These are phyloP conservation scores for Blastobotrys robertii DNA, from an alignment of 805 yeast genomes.

Conservation along the genomic window DNA sequence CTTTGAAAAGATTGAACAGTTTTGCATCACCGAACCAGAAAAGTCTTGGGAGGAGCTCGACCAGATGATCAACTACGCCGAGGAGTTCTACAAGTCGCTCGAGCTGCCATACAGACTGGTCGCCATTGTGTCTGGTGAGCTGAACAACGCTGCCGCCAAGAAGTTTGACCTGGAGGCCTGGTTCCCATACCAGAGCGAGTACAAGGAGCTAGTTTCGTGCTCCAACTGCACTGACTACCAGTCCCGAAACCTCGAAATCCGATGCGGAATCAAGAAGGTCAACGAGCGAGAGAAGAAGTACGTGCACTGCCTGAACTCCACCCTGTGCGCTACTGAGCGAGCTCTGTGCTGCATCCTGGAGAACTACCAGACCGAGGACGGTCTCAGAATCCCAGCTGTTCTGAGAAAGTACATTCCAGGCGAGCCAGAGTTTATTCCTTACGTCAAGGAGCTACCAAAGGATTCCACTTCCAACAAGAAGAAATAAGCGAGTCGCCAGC, in stretches of 20 bases:
- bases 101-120: slow-evolving; percentile 95
- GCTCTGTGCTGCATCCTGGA: slow-evolving; percentile 95
- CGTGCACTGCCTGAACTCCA: slow-evolving; percentile 96
- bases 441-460: slow-evolving; percentile 83
- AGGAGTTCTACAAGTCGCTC: slow-evolving; percentile 85
- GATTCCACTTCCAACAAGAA: slow-evolving; percentile 31
- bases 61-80: slow-evolving; percentile 83
- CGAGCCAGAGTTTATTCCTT: slow-evolving; percentile 95
- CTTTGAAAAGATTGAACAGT: slow-evolving; percentile 97
- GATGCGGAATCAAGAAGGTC: slow-evolving; percentile 96
- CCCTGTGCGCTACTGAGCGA: slow-evolving; percentile 96
- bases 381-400: slow-evolving; percentile 87
- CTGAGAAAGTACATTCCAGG: slow-evolving; percentile 96
- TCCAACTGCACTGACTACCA: slow-evolving; percentile 99
- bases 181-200: slow-evolving; percentile 99
- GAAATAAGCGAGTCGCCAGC: no score
- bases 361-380: slow-evolving; percentile 96
- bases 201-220: slow-evolving; percentile 95
- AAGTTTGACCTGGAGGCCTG: slow-evolving; percentile 98
- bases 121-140: slow-evolving; percentile 96
- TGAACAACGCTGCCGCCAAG: slow-evolving; percentile 98
- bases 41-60: slow-evolving; percentile 97
- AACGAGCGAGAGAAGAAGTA: slow-evolving; percentile 94
- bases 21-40: slow-evolving; percentile 92
- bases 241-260: slow-evolving; percentile 94